A percentile compares a stretch with the other conserved stretches of the same genome.
phyloP scores from a whole-genome alignment of 2,329 filamentous ascomycete species.

The Colletotrichum sp. region DNA sequence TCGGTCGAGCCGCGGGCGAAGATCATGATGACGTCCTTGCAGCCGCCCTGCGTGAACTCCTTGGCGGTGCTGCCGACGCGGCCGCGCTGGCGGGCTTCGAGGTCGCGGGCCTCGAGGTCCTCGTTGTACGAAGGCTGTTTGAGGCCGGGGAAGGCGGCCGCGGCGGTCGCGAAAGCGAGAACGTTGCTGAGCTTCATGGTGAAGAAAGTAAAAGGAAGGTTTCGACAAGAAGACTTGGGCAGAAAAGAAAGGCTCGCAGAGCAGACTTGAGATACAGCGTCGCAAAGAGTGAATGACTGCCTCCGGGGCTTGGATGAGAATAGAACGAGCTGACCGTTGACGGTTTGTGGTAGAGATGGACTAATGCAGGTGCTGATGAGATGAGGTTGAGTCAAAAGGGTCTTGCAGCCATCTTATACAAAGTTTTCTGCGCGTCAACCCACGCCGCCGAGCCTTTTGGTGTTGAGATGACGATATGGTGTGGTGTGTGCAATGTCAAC shows the following conservation, averaged over 20 bases:
- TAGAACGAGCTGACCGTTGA: background rate
- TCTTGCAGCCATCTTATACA: conserved; percentile 11
- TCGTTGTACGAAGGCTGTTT: background rate
- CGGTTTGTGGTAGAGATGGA: background rate
- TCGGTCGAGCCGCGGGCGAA: conserved; percentile 28
- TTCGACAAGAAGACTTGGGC: background rate
- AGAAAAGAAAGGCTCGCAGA: background rate
- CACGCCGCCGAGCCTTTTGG: background rate
- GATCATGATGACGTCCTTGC: conserved; percentile 27
- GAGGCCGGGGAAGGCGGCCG: conserved; percentile 18
- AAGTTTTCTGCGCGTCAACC: background rate
- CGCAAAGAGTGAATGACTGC: conserved; percentile 10
- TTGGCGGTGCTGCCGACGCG: conserved; percentile 23
- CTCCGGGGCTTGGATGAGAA: conserved; percentile 12
- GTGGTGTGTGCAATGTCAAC: background rate
- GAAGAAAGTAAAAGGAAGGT: background rate
- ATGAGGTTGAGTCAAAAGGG: background rate
- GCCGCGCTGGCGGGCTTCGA: conserved; percentile 20
- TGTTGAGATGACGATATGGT: conserved; percentile 1
- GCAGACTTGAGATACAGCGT: background rate
- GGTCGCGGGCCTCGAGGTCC: background rate
- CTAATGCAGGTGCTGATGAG: background rate
- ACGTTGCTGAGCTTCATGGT: conserved; percentile 21
- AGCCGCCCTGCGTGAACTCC: conserved; percentile 26
- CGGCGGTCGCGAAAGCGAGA: conserved; percentile 17